Percentiles rank a stretch among this genome's conserved stretches.
phyloP scores from a whole-genome alignment of 2,329 filamentous ascomycete species.

The Fusarium redolens region DNA sequence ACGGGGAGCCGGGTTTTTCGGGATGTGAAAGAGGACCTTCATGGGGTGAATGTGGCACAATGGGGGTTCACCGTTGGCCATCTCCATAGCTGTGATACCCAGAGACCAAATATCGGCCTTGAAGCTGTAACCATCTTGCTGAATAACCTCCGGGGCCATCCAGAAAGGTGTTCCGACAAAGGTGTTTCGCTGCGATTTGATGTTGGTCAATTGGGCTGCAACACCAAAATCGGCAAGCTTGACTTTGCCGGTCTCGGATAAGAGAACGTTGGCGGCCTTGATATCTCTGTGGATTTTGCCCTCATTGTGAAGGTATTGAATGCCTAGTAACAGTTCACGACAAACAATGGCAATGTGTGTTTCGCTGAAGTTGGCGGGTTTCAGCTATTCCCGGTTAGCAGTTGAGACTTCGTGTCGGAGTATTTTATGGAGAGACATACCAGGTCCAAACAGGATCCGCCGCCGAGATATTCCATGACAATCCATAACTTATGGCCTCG shows the following conservation, averaged over 20 bases:
- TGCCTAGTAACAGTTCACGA: conserved; percentile 86
- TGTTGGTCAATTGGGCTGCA: conserved; percentile 94
- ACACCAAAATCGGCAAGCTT: conserved; percentile 98
- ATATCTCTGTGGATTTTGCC: conserved; percentile 98
- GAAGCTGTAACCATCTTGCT: conserved; percentile 85
- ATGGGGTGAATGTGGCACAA: conserved; percentile 88
- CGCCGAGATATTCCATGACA: conserved; percentile 97
- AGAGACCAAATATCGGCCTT: conserved; percentile 95
- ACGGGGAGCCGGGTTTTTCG: conserved; percentile 85
- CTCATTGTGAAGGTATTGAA: conserved; percentile 93
- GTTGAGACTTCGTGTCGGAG: not conserved
- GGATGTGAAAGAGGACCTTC: conserved; percentile 93
- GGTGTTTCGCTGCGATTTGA: conserved; percentile 96
- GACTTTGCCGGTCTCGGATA: conserved; percentile 90
- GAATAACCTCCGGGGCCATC: conserved; percentile 96
- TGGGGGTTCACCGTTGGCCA: conserved; percentile 90
- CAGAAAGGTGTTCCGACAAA: conserved; percentile 98
- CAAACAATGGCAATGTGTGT: conserved; percentile 93
- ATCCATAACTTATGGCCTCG: conserved; percentile 98
- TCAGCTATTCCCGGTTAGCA: conserved; percentile 68
- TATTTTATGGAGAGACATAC: conserved; percentile 60
- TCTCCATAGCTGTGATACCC: conserved; percentile 90
- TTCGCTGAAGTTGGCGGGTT: conserved; percentile 90
- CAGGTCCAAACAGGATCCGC: conserved; percentile 93
- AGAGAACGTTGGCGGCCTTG: conserved; percentile 94